phyloP scores from a whole-genome alignment of 495 filamentous ascomycete species.

The Aspergillus baeticus region DNA sequence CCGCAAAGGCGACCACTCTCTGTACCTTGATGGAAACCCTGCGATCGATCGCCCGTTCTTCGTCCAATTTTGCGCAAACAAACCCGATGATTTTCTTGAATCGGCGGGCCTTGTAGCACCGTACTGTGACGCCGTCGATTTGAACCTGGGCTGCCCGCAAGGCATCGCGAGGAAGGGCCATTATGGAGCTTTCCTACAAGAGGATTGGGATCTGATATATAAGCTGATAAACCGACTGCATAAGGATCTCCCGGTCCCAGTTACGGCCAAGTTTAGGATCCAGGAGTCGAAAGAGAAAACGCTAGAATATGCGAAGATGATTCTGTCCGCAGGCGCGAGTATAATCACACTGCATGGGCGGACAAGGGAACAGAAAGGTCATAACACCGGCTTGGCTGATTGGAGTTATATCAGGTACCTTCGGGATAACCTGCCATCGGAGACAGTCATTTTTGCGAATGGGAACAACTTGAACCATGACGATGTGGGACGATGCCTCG shows the following conservation, averaged over 20 bases:
- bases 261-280: constrained; percentile 94
- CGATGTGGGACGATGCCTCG: constrained; percentile 77
- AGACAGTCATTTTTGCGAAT: constrained; percentile 95
- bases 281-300: constrained; percentile 84
- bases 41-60: constrained; percentile 80
- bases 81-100: constrained; percentile 70
- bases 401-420: constrained; percentile 83
- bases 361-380: constrained; percentile 88
- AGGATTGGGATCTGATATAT: constrained; percentile 82
- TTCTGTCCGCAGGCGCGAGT: constrained; percentile 84
- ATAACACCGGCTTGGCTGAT: constrained; percentile 91
- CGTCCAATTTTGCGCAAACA: constrained; percentile 96
- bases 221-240: constrained; percentile 77
- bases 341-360: constrained; percentile 92
- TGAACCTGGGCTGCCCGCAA: constrained; percentile 98
- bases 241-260: constrained; percentile 66
- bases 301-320: constrained; percentile 84
- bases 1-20: constrained; percentile 25
- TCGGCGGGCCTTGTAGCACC: constrained; percentile 75
- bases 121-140: constrained; percentile 91
- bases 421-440: constrained; percentile 76
- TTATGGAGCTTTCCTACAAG: constrained; percentile 93
- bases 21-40: constrained; percentile 83
- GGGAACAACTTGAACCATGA: constrained; percentile 85
- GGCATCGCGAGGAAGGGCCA: constrained; percentile 87